Base-by-base conservation (phyloP, 805 yeast genomes). In the Monosporozyma aquatica region DNA sequence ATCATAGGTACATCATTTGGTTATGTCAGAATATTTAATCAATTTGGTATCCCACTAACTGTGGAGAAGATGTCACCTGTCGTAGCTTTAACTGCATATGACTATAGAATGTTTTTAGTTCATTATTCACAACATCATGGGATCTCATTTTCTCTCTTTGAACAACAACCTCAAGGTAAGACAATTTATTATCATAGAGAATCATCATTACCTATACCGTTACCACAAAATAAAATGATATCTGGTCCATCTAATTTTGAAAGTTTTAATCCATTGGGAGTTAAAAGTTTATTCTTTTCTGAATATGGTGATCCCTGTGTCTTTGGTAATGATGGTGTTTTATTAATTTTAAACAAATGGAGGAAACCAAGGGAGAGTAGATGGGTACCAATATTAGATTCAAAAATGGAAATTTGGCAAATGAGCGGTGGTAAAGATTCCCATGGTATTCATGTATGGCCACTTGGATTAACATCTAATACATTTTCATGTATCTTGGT, bases 301-400 rank as follows among this genome's bases (percentile, higher is more conserved):
- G 80, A 80, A 36, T 80, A 75, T 53, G 95, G 95, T 17, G 97
- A 90, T 59, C 98, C 98, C 1, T 83, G 92, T 48, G 59, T 89
- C 6, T 82, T 80, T 43, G 95, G 94, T n/a, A 67, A 71, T 25
- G 87, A 81, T 48, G 87, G 87, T 47, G 73, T 79, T 9, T 68
- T 92, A 29, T 61, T 83, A 25, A 75, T 86, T 0, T 66, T 92
- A 17, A 70, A 80, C 20, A 76, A 80, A 49, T 90, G 97, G 95
- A 71, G 96, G 51, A 75, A 73, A 18, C 68, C 82, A 0, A 61
- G 72, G 27, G 92, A 87, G 57, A 79, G 95, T 2, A 71, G 79
- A 47, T 90, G 97, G 97, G 69, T 86, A 10, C 97, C 97, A 1
- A 51, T 90, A 10, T 66, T 90, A 43, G 85, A 85, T 57, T 47